Conservation (phyloP, 2,329 filamentous ascomycete genomes). For the Leptosphaerulina australis region DNA sequence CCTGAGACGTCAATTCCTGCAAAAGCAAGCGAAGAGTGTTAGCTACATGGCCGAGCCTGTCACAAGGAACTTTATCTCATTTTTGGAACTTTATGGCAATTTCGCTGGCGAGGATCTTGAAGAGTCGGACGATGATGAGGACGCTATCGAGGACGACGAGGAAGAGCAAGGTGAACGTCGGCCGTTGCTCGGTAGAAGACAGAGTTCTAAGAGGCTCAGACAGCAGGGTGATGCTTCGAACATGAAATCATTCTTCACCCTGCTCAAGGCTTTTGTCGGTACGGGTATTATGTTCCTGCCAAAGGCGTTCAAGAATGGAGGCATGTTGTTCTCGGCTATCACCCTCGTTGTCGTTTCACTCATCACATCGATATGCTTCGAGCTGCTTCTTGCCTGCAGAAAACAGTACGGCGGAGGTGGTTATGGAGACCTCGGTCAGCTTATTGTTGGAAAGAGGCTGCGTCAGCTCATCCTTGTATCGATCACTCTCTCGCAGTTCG, state of each 20-base stretch:
- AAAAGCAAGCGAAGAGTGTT: constrained; percentile 49
- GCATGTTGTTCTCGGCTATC: constrained; percentile 74
- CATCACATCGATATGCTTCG: constrained; percentile 73
- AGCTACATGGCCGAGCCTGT: constrained; percentile 60
- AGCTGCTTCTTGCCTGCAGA: constrained; percentile 72
- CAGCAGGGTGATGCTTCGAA: constrained; percentile 67
- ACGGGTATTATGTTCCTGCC: constrained; percentile 84
- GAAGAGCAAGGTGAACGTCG: constrained; percentile 62
- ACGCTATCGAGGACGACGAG: constrained; percentile 59
- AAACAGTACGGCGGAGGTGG: constrained; percentile 69
- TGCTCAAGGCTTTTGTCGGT: constrained; percentile 78
- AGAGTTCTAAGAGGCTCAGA: constrained; percentile 56
- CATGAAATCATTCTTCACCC: constrained; percentile 77
- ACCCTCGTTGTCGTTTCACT: constrained; percentile 69
- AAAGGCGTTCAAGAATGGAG: constrained; percentile 79
- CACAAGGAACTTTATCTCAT: constrained; percentile 74
- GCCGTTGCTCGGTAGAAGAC: constrained; percentile 65
- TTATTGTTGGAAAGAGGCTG: constrained; percentile 68
- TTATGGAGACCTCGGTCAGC: constrained; percentile 74
- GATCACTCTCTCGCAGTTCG: constrained; percentile 75
- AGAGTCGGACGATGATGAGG: constrained; percentile 63
- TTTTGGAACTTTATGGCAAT: constrained; percentile 75
- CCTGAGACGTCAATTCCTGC: constrained; percentile 61
- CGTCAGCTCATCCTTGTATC: constrained; percentile 70
- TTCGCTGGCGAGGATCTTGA: constrained; percentile 75